Evolutionary conservation across 2,329 filamentous ascomycete genomes (phyloP).

Genomic region (Xylariales sp.): DNA sequence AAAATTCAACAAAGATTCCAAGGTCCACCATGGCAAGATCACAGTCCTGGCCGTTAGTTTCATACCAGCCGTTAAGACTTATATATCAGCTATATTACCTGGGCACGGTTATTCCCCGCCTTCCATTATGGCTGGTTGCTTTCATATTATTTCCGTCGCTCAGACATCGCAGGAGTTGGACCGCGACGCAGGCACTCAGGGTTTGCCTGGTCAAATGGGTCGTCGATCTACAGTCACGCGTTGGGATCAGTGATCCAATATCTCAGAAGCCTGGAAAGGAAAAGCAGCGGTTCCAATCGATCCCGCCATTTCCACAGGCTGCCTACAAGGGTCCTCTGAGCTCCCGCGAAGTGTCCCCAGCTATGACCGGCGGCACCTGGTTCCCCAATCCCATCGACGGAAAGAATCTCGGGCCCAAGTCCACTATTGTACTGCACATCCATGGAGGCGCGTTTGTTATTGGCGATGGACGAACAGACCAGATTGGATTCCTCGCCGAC

Average conservation of each 20-base stretch:
- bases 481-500: conserved; percentile 7
- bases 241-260: conserved; percentile 9
- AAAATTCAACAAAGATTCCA: too few species aligned
- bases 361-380: conserved; percentile 24
- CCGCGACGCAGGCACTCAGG: conserved; percentile 13
- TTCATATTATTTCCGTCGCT: conserved; percentile 11
- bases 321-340: conserved; percentile 18
- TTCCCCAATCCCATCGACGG: conserved; percentile 11
- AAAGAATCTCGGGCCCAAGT: not conserved
- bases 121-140: conserved; percentile 15
- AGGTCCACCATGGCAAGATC: conserved; percentile 17
- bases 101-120: conserved; percentile 9
- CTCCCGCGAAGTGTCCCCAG: conserved; percentile 13
- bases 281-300: conserved; percentile 6
- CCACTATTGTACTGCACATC: conserved; percentile 17
- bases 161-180: conserved; percentile 15
- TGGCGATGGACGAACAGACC: conserved; percentile 13
- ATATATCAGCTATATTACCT: conserved; percentile 13
- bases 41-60: conserved; percentile 11
- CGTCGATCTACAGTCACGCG: conserved; percentile 6
- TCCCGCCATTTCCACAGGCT: conserved; percentile 12
- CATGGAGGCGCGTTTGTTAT: conserved; percentile 22
- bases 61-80: conserved; percentile 12
- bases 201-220: conserved; percentile 5
- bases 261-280: conserved; percentile 7